These are phyloP conservation scores for Backusella westeae DNA, from an alignment of 192 early-diverging fungal species.

Conservation along the genomic window DNA sequence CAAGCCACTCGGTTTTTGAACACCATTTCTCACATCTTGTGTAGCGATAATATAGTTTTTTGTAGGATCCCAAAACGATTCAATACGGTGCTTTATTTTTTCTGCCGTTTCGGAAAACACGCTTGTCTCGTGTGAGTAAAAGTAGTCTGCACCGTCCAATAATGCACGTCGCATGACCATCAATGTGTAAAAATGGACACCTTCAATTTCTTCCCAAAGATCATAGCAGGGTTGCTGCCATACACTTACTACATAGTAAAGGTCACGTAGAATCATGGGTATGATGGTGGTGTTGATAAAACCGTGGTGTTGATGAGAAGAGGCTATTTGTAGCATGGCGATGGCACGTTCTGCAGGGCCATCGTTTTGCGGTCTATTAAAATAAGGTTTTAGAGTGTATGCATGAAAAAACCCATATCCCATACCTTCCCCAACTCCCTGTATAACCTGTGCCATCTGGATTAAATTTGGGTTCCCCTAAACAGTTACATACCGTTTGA, in stretches of 20 bases:
- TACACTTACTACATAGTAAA: slow-evolving; percentile 55
- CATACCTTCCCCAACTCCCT: slow-evolving; percentile 47
- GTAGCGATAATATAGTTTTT: slow-evolving; percentile 37
- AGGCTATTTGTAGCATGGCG: slow-evolving; percentile 38
- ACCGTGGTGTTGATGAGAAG: not conserved
- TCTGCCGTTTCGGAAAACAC: not conserved
- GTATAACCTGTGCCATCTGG: slow-evolving; percentile 49
- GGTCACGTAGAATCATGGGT: slow-evolving; percentile 46
- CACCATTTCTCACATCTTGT: slow-evolving; percentile 37
- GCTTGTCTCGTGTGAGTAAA: not conserved
- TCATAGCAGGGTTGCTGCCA: slow-evolving; percentile 53
- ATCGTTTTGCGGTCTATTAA: slow-evolving; percentile 64
- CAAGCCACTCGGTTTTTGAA: slow-evolving; percentile 44
- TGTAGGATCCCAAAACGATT: slow-evolving; percentile 42
- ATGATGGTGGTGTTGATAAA: not conserved
- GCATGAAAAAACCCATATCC: not conserved
- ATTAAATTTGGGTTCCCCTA: slow-evolving; percentile 68
- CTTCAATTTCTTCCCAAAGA: slow-evolving; percentile 80
- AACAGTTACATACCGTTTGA: slow-evolving; percentile 29
- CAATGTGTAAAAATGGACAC: slow-evolving; percentile 68
- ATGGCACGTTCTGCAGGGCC: slow-evolving; percentile 58
- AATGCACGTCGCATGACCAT: slow-evolving; percentile 65
- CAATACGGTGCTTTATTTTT: slow-evolving; percentile 15
- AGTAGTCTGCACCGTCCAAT: slow-evolving; percentile 41
- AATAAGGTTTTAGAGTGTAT: not conserved